These are phyloP conservation scores for Tylopilus sp. DNA, from an alignment of 1,284 basidiomycete species.

Conservation along the genomic window DNA sequence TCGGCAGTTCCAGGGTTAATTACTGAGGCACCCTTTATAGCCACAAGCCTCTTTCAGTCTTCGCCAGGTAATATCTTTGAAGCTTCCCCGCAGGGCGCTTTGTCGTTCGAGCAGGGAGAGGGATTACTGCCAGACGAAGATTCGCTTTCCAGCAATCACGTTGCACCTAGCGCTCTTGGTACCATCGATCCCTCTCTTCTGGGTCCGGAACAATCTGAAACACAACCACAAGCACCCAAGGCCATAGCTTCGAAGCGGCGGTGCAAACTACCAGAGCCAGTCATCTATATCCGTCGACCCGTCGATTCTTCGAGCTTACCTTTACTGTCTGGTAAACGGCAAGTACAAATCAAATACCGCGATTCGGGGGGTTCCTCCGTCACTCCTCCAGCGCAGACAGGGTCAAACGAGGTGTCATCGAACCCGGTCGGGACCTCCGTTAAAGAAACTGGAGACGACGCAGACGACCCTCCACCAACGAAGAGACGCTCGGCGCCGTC, in stretches of 20 bases:
- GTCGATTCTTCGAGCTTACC: constrained; percentile 22
- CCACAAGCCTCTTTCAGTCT: not conserved
- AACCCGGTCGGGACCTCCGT: not conserved
- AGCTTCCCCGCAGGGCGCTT: not conserved
- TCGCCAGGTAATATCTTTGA: constrained; percentile 10
- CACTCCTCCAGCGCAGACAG: constrained; percentile 1
- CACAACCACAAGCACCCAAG: not conserved
- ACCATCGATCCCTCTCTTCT: constrained; percentile 34
- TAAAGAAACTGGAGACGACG: not conserved
- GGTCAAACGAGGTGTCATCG: not conserved
- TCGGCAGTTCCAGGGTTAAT: not conserved
- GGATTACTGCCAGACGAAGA: not conserved
- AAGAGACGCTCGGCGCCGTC: constrained; percentile 16
- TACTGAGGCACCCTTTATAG: constrained; percentile 3
- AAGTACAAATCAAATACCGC: constrained; percentile 33
- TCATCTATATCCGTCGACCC: constrained; percentile 32
- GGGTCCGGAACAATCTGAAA: constrained; percentile 11
- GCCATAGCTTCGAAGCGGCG: constrained; percentile 4
- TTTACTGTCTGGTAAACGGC: constrained; percentile 22
- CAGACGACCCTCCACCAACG: not conserved
- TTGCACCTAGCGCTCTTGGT: not conserved
- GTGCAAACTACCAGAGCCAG: constrained; percentile 22
- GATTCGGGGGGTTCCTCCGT: constrained; percentile 6
- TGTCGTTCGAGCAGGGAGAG: constrained; percentile 15
- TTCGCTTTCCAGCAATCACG: not conserved